Percentiles rank a stretch among this genome's conserved stretches.
Evolutionary conservation across 345 rosid genomes (phyloP).

Genomic region (Angophora floribunda): DNA sequence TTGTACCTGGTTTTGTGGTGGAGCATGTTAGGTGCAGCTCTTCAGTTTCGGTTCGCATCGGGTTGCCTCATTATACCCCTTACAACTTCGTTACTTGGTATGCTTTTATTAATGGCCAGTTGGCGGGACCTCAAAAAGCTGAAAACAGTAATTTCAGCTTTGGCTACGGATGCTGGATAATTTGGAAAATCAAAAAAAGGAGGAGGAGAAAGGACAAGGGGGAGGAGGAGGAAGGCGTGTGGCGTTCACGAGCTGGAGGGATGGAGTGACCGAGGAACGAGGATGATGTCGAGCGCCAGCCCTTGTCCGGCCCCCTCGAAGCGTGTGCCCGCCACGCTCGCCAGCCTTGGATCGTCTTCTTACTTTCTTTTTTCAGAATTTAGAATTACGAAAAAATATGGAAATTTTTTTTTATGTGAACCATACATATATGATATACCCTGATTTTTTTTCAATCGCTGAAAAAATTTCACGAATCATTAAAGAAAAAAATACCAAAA

Average conservation of each 20-base stretch:
- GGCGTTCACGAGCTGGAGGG: neutral
- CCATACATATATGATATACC: neutral
- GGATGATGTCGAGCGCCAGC: neutral
- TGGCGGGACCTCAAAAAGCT: no score
- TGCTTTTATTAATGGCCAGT: no score
- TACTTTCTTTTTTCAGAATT: neutral
- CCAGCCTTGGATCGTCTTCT: neutral
- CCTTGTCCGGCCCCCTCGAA: neutral
- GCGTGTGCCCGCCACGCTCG: conserved; percentile 1
- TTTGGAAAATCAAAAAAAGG: neutral
- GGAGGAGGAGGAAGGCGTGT: neutral
- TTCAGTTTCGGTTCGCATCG: no score
- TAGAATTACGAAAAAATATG: neutral
- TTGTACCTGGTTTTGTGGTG: no score
- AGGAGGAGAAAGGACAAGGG: neutral
- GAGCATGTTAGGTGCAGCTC: no score
- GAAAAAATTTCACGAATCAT: neutral
- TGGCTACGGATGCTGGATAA: neutral
- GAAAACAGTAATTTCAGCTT: neutral
- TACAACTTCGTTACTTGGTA: no score
- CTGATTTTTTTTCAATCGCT: neutral
- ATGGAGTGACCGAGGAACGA: neutral
- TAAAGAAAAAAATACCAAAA: neutral
- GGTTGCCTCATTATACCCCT: no score
- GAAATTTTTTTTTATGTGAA: neutral